Percentiles rank a stretch among this genome's conserved stretches.
Conservation (phyloP, 441 rosid species). For the Eugenia klotzschiana region DNA sequence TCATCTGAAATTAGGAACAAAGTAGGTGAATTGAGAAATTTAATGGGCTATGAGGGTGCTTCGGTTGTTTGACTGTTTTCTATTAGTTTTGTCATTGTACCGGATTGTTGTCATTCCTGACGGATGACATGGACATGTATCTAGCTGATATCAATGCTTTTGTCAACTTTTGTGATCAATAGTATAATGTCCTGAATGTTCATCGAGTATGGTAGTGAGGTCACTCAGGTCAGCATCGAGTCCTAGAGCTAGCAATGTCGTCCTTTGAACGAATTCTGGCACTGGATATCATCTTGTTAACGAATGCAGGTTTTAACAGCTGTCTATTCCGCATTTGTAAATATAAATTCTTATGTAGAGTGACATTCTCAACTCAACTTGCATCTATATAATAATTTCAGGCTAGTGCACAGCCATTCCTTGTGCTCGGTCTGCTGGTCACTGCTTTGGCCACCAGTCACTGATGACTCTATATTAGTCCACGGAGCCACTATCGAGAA, state of each 20-base stretch:
- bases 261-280: not conserved
- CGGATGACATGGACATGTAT: not conserved
- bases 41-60: not conserved
- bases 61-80: not conserved
- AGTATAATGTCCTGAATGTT: not conserved
- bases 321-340: not conserved
- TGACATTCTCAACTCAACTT: not conserved
- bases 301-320: not conserved
- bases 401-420: constrained; percentile 95
- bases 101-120: not conserved
- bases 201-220: not conserved
- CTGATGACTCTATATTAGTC: constrained; percentile 8
- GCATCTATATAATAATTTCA: constrained; percentile 5
- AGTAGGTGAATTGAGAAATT: not conserved
- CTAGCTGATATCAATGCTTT: not conserved
- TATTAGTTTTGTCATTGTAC: not conserved
- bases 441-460: constrained; percentile 88
- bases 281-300: not conserved
- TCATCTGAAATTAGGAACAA: not conserved
- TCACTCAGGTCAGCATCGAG: not conserved
- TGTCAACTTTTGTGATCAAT: not conserved
- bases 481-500: not conserved
- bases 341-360: not conserved
- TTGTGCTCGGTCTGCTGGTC: constrained; percentile 77
- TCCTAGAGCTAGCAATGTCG: not conserved